phyloP scores from a whole-genome alignment of 2,329 filamentous ascomycete species.

The Calonectria crousiana region DNA sequence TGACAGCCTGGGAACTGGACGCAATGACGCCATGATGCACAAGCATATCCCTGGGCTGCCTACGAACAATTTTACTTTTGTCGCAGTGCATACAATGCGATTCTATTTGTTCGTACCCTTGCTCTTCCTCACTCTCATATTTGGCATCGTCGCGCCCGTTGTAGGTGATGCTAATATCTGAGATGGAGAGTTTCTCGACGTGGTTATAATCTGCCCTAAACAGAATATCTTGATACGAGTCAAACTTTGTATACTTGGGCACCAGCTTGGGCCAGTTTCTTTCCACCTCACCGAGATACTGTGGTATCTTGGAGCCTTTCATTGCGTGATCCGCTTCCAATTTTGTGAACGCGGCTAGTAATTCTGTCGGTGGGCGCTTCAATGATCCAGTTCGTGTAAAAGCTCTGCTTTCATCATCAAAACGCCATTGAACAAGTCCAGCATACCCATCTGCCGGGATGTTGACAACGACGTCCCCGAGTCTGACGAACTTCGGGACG shows the following conservation, averaged over 20 bases:
- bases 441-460: neutral
- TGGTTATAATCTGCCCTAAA: neutral
- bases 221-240: neutral
- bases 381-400: constrained; percentile 16
- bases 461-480: constrained; percentile 29
- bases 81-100: neutral
- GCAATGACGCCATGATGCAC: constrained; percentile 5
- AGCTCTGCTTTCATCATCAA: constrained; percentile 8
- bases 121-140: neutral
- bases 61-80: neutral
- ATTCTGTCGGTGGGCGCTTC: constrained; percentile 1
- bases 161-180: neutral
- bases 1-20: neutral
- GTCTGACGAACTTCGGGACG: constrained; percentile 11
- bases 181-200: neutral
- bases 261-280: constrained; percentile 13
- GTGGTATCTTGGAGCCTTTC: constrained; percentile 5
- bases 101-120: neutral
- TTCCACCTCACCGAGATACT: constrained; percentile 12
- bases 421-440: constrained; percentile 25
- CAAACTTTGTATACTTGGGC: constrained; percentile 2
- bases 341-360: constrained; percentile 12
- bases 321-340: constrained; percentile 17
- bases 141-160: neutral
- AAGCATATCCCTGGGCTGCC: neutral